These are phyloP conservation scores for Hibiscus trionum DNA, from an alignment of 345 rosid species.

Conservation along the genomic window DNA sequence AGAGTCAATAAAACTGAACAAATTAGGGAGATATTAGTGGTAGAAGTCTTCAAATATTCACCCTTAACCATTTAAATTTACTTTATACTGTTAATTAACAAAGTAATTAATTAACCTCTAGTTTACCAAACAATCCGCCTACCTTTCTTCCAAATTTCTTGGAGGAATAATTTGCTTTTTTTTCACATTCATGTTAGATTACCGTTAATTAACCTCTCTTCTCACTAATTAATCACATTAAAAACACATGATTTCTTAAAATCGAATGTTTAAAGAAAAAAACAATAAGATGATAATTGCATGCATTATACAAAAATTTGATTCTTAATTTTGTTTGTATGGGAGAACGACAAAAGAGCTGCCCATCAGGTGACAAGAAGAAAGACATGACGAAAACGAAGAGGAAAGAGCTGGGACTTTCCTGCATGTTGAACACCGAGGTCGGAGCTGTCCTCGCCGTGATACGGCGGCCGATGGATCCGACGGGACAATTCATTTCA, in stretches of 20 bases:
- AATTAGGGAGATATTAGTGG: slow-evolving; percentile 18
- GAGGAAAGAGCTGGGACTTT: slow-evolving; percentile 56
- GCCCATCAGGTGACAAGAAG: slow-evolving; percentile 15
- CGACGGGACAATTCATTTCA: slow-evolving; percentile 29
- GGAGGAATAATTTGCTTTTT: not conserved
- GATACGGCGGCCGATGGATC: slow-evolving; percentile 52
- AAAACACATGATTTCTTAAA: not conserved
- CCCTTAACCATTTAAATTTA: slow-evolving; percentile 15
- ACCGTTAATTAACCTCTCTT: not conserved
- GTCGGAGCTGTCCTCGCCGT: slow-evolving; percentile 80
- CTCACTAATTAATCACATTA: not conserved
- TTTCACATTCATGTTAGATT: not conserved
- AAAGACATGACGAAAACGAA: slow-evolving; percentile 19
- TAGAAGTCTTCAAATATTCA: slow-evolving; percentile 21
- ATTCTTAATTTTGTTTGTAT: slow-evolving; percentile 2
- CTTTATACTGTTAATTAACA: not conserved
- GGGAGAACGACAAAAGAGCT: slow-evolving; percentile 12
- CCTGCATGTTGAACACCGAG: slow-evolving; percentile 93
- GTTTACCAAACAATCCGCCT: slow-evolving; percentile 22
- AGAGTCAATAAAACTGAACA: slow-evolving; percentile 4
- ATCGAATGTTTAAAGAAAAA: not conserved
- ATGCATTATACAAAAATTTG: not conserved
- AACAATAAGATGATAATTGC: not conserved
- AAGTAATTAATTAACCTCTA: slow-evolving; percentile 17
- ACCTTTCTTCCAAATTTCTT: not conserved